Conservation (phyloP, 768 basidiomycete species). For the Porpolomopsis calyptriformis region DNA sequence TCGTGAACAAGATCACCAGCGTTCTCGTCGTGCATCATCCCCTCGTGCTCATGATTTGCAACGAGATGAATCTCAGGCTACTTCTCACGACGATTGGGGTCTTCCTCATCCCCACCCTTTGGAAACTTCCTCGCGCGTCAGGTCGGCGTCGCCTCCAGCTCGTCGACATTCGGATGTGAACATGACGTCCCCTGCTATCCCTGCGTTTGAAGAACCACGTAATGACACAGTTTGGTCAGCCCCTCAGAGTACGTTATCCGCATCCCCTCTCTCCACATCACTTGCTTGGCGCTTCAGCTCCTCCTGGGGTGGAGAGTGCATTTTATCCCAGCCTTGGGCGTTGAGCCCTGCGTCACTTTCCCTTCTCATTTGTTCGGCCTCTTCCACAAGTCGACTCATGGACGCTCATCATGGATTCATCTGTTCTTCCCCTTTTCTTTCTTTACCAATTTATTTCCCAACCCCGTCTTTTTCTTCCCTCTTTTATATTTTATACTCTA, state of each 20-base stretch:
- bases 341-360: slow-evolving; percentile 15
- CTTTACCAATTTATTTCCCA: slow-evolving; percentile 23
- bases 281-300: slow-evolving; percentile 15
- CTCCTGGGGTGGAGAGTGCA: slow-evolving; percentile 14
- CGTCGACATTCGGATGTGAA: slow-evolving; percentile 1
- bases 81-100: slow-evolving; percentile 18
- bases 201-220: slow-evolving; percentile 16
- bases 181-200: not conserved
- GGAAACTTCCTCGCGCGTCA: slow-evolving; percentile 6
- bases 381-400: slow-evolving; percentile 27
- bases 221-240: slow-evolving; percentile 8
- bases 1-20: slow-evolving; percentile 13
- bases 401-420: slow-evolving; percentile 34
- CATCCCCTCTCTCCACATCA: slow-evolving; percentile 32
- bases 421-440: slow-evolving; percentile 23
- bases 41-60: not conserved
- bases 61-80: slow-evolving; percentile 6
- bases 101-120: slow-evolving; percentile 13
- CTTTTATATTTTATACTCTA: slow-evolving; percentile 31
- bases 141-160: slow-evolving; percentile 3
- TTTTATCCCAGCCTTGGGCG: slow-evolving; percentile 12
- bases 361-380: slow-evolving; percentile 21
- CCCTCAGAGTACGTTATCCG: slow-evolving; percentile 55
- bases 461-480: slow-evolving; percentile 25
- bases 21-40: slow-evolving; percentile 1